phyloP scores from a whole-genome alignment of 331 rosid species.

The Malus hybrid region DNA sequence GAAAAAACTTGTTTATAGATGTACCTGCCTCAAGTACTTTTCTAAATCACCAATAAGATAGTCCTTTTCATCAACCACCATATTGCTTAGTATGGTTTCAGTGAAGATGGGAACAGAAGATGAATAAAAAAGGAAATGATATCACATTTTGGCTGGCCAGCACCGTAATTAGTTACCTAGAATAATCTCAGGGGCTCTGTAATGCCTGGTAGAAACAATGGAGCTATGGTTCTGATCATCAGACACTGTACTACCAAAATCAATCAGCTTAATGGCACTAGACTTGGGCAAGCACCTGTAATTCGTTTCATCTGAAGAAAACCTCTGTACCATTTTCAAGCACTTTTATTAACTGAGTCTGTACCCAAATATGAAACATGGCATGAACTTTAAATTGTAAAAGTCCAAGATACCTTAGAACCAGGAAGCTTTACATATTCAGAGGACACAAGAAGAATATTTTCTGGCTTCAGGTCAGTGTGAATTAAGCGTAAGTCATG shows the following conservation, averaged over 20 bases:
- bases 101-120: slow-evolving; percentile 10
- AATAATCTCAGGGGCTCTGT: slow-evolving; percentile 79
- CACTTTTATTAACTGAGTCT: slow-evolving; percentile 26
- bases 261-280: slow-evolving; percentile 78
- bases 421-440: slow-evolving; percentile 66
- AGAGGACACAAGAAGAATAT: slow-evolving; percentile 68
- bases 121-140: slow-evolving; percentile 13
- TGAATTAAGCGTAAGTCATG: slow-evolving; percentile 70
- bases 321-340: slow-evolving; percentile 79
- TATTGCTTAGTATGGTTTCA: neutral
- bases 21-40: neutral
- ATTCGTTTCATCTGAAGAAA: slow-evolving; percentile 64
- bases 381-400: neutral
- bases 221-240: slow-evolving; percentile 74
- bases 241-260: slow-evolving; percentile 79
- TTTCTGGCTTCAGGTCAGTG: slow-evolving; percentile 87
- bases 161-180: slow-evolving; percentile 52
- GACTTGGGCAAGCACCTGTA: slow-evolving; percentile 82
- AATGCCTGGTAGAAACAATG: slow-evolving; percentile 80
- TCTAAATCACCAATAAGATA: neutral
- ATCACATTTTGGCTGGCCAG: slow-evolving; percentile 32
- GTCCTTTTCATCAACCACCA: slow-evolving; percentile 3
- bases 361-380: slow-evolving; percentile 15
- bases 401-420: slow-evolving; percentile 44
- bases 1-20: neutral